Conservation (phyloP, 1,139 yeast species). For the Debaryomyces fabryi region DNA sequence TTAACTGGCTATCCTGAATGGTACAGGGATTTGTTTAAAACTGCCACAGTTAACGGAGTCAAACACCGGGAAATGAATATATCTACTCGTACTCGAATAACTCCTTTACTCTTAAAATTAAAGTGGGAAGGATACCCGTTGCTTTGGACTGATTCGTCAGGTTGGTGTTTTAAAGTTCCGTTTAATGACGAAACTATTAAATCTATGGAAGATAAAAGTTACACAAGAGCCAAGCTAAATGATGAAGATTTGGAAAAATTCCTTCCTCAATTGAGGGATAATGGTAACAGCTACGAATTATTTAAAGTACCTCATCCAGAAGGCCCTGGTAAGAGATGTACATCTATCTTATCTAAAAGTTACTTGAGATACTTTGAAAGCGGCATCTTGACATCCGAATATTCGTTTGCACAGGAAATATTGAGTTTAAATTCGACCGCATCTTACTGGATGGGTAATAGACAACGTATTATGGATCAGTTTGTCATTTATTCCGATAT, state of each 20-base stretch:
- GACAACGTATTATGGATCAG: conserved; percentile 82
- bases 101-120: conserved; percentile 74
- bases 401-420: conserved; percentile 75
- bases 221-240: conserved; percentile 41
- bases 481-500: conserved; percentile 66
- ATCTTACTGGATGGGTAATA: conserved; percentile 90
- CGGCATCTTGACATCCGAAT: conserved; percentile 71
- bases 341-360: conserved; percentile 78
- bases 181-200: conserved; percentile 36
- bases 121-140: conserved; percentile 88
- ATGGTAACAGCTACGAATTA: conserved; percentile 31
- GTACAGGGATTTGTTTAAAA: conserved; percentile 75
- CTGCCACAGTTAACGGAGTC: conserved; percentile 32
- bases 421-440: conserved; percentile 74
- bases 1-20: conserved; percentile 93
- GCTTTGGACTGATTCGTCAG: conserved; percentile 74
- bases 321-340: conserved; percentile 75
- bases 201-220: conserved; percentile 54
- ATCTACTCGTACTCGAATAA: conserved; percentile 71
- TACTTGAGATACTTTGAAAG: conserved; percentile 74
- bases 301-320: conserved; percentile 91
- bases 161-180: conserved; percentile 86
- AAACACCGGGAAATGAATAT: conserved; percentile 49
- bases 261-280: conserved; percentile 27
- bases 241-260: conserved; percentile 28